phyloP scores from a whole-genome alignment of 305 asterid species.

The Solanum hybrid region DNA sequence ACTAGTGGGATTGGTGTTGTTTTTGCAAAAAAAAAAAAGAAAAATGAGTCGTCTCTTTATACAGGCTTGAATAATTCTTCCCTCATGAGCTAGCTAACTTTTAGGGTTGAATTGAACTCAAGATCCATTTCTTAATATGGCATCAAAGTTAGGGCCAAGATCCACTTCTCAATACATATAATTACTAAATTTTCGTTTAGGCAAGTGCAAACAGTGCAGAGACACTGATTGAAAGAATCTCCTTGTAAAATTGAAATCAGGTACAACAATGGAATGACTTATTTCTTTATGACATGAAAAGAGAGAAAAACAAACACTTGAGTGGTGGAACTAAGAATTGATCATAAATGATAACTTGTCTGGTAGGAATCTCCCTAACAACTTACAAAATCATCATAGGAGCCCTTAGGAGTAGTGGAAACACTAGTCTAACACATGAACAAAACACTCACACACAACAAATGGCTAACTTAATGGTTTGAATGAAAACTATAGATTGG shows the following conservation, averaged over 20 bases:
- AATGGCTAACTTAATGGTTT: neutral
- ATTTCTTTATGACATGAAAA: neutral
- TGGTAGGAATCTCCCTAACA: neutral
- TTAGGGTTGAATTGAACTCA: neutral
- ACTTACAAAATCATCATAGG: conserved; percentile 1
- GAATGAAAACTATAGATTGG: neutral
- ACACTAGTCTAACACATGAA: neutral
- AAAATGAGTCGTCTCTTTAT: neutral
- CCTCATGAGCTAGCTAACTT: neutral
- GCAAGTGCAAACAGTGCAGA: neutral
- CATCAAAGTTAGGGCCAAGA: neutral
- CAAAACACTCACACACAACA: neutral
- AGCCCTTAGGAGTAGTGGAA: neutral
- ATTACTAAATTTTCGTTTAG: neutral
- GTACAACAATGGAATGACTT: neutral
- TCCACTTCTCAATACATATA: neutral
- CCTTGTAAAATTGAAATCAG: neutral
- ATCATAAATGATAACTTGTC: neutral
- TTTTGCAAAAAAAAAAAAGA: too few relatives aligned
- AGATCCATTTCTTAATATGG: neutral
- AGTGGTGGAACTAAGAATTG: neutral
- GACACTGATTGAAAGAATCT: neutral
- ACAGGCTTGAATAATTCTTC: neutral
- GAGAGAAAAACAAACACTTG: neutral
- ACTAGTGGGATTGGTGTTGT: neutral